Percentiles rank a stretch among this genome's conserved stretches.
phyloP scores from a whole-genome alignment of 495 filamentous ascomycete genomes.

The Podospora sp. region DNA sequence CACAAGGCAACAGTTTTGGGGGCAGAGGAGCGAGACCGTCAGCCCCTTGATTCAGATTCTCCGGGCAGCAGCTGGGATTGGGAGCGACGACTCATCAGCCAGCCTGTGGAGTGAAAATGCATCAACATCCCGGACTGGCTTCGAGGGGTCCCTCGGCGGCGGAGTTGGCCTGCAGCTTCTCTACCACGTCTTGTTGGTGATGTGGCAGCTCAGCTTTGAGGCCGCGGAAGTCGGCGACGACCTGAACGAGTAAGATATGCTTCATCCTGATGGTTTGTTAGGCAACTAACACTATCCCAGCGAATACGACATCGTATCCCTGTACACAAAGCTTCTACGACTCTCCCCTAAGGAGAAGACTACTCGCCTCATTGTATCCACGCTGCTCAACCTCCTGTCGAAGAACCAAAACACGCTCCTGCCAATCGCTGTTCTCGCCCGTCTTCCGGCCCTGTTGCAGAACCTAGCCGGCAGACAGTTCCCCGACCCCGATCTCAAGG shows the following conservation, averaged over 20 bases:
- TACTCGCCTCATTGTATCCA: conserved; percentile 85
- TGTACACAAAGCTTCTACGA: conserved; percentile 86
- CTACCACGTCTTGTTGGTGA: conserved; percentile 87
- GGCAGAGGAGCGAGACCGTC: conserved; percentile 78
- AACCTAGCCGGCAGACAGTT: conserved; percentile 82
- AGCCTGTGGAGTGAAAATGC: conserved; percentile 66
- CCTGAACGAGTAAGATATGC: conserved; percentile 70
- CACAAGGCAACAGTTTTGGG: conserved; percentile 86
- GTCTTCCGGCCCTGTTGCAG: conserved; percentile 77
- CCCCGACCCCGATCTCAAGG: conserved; percentile 83
- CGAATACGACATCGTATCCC: conserved; percentile 87
- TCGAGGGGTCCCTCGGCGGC: conserved; percentile 69
- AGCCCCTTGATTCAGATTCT: conserved; percentile 82
- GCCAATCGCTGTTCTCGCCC: conserved; percentile 77
- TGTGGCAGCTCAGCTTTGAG: conserved; percentile 98
- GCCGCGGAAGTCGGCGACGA: conserved; percentile 80
- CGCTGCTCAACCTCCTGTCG: conserved; percentile 81
- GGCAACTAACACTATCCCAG: conserved; percentile 44
- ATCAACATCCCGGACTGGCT: conserved; percentile 52
- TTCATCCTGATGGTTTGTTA: neutral
- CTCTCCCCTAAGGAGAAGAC: conserved; percentile 98
- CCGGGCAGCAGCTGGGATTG: conserved; percentile 71
- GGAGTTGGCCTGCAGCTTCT: conserved; percentile 90
- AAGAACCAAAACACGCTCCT: conserved; percentile 76
- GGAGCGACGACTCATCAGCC: conserved; percentile 66